Evolutionary conservation across 257 asterid species (phyloP).

Genomic region (Nemophila menziesii): DNA sequence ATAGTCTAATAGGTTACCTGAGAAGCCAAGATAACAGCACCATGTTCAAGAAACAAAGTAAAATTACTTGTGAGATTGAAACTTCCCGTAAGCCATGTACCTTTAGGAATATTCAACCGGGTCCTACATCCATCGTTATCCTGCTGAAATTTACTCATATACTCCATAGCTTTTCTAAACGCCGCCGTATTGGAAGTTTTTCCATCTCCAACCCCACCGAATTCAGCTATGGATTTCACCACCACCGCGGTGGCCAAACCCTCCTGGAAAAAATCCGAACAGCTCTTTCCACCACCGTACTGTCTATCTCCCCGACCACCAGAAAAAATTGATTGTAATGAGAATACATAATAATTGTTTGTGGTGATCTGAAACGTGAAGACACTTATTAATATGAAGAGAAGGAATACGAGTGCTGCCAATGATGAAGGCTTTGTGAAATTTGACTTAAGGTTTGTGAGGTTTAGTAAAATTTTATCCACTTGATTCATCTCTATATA

Average conservation of each 20-base stretch:
- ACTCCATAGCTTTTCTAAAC: constrained; percentile 55
- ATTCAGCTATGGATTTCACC: constrained; percentile 55
- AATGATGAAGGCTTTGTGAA: constrained; percentile 16
- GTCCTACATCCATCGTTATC: constrained; percentile 51
- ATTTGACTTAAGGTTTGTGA: neutral
- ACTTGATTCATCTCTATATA: neutral
- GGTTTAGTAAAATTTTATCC: neutral
- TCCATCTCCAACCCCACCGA: constrained; percentile 94
- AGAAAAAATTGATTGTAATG: neutral
- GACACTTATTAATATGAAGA: constrained; percentile 26
- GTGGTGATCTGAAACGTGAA: constrained; percentile 27
- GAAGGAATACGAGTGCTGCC: constrained; percentile 26
- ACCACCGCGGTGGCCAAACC: constrained; percentile 28
- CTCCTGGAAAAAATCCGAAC: constrained; percentile 34
- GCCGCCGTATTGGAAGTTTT: constrained; percentile 77
- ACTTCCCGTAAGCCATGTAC: constrained; percentile 81
- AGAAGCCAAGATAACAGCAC: constrained; percentile 75
- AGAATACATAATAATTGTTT: neutral
- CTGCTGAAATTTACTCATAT: constrained; percentile 29
- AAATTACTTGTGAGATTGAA: constrained; percentile 84
- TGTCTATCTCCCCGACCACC: neutral
- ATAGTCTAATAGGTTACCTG: constrained; percentile 35
- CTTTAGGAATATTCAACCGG: constrained; percentile 67
- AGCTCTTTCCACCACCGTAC: constrained; percentile 5
- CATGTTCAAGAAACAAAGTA: constrained; percentile 64